Evolutionary conservation across 1,284 basidiomycete species (phyloP), one percentile per base, ranked within the genome.

Genomic region (Mycosarcoma mackinlayi): DNA sequence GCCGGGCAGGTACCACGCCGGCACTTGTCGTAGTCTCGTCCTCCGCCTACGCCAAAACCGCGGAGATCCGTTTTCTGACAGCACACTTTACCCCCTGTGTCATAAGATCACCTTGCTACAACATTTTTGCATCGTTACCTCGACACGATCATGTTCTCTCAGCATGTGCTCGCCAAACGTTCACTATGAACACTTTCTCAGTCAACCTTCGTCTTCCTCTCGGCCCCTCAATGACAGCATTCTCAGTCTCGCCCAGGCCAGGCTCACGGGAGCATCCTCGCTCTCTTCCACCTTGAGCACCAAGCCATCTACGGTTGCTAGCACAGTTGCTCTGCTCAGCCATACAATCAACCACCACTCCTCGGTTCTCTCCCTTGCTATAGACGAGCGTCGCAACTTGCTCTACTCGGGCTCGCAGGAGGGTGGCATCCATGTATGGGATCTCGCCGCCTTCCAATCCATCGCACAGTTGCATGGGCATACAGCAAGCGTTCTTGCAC

Each of bases 401-500:
- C 57, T 76, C 37, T 78, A 76, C 47, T 70, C 60, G 31, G 77
- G 75, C 46, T 69, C 73, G 0, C 75, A 79, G 46, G 56, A 53
- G 11, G 73, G 74, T 11, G 44, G 33, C 40, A 79, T 80, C 57
- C 54, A 59, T 27, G 79, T 79, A 5, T 78, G 75, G 75, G 60
- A 77, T 47, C 59, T 80, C 10, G 24, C 34, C 25, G 74, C 71
- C 6, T 75, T 73, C 23, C 70, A 76, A 23, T 48, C 52, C 4
- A 51, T 33, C 3, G 64, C 78, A 1, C 61, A 51, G 4, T 42
- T 79, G 0, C 14, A 60, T 1, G 94, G 94, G 0, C 94, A 98
- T 77, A 89, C 89, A 0, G 92, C 90, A 9, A 92, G 91, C 57
- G 90, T 97, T 0, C 86, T 98, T 14, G 90, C 90, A 3, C 85